phyloP scores from a whole-genome alignment of 2,329 filamentous ascomycete species.

The Thelonectria olida region DNA sequence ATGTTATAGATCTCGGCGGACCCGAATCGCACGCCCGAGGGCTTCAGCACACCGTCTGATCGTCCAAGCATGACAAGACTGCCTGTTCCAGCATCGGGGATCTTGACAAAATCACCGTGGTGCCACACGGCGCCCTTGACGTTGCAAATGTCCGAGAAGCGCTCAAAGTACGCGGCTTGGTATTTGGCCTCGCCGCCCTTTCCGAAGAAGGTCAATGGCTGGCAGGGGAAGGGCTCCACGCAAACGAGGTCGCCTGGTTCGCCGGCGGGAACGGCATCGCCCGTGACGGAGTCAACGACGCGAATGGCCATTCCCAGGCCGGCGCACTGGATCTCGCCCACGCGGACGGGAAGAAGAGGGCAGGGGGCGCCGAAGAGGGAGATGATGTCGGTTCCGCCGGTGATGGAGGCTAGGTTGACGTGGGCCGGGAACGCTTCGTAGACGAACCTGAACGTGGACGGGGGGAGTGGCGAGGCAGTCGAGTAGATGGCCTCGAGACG shows the following conservation, averaged over 20 bases:
- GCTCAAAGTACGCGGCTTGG: conserved; percentile 84
- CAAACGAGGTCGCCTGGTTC: conserved; percentile 91
- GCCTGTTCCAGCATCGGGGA: conserved; percentile 72
- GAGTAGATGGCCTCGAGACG: conserved; percentile 88
- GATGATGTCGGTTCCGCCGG: conserved; percentile 95
- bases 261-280: conserved; percentile 64
- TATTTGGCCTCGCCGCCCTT: conserved; percentile 74
- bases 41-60: conserved; percentile 93
- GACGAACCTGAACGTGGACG: conserved; percentile 91
- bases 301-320: conserved; percentile 82
- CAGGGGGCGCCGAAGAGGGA: conserved; percentile 91
- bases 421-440: conserved; percentile 81
- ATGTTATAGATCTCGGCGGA: conserved; percentile 97
- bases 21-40: conserved; percentile 89
- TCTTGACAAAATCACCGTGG: conserved; percentile 88
- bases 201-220: conserved; percentile 91
- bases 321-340: conserved; percentile 80
- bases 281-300: conserved; percentile 66
- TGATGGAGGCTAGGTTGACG: conserved; percentile 93
- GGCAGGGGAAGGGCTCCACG: conserved; percentile 85
- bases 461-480: conserved; percentile 90
- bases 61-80: conserved; percentile 91
- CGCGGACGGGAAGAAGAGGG: conserved; percentile 75
- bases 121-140: conserved; percentile 74
- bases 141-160: conserved; percentile 65